Conservation (phyloP, 768 basidiomycete genomes). For the Podaxis sp. region DNA sequence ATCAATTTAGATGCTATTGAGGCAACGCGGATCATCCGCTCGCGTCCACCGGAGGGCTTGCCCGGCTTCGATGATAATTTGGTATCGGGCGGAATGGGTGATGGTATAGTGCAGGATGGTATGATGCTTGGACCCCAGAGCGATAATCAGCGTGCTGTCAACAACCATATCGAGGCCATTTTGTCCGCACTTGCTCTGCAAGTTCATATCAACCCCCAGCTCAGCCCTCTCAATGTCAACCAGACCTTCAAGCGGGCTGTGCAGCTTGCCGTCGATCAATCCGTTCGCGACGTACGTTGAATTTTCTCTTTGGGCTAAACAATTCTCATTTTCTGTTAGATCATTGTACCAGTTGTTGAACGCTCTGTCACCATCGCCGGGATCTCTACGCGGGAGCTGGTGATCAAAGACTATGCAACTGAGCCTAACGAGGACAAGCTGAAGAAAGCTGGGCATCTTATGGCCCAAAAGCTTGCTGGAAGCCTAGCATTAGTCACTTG, state of each 20-base stretch:
- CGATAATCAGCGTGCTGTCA: constrained; percentile 58
- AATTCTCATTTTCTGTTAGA: constrained; percentile 42
- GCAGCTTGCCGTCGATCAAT: constrained; percentile 87
- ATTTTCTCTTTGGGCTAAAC: background rate
- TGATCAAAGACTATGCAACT: constrained; percentile 93
- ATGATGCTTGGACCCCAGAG: constrained; percentile 47
- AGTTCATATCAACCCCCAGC: constrained; percentile 76
- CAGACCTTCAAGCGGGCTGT: constrained; percentile 88
- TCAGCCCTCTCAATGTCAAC: constrained; percentile 73
- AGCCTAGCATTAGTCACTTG: constrained; percentile 96
- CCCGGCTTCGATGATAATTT: constrained; percentile 60
- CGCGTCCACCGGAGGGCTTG: constrained; percentile 64
- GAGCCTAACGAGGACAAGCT: constrained; percentile 90
- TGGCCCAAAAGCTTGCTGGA: constrained; percentile 97
- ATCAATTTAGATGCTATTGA: constrained; percentile 86
- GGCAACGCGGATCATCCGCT: constrained; percentile 80
- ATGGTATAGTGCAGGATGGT: constrained; percentile 9
- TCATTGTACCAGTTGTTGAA: constrained; percentile 96
- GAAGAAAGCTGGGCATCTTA: constrained; percentile 88
- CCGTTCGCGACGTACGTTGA: constrained; percentile 81
- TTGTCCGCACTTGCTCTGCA: constrained; percentile 67
- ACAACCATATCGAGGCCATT: constrained; percentile 80
- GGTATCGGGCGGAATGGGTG: background rate
- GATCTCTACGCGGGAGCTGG: constrained; percentile 94
- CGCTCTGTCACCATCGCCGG: constrained; percentile 98